Conservation (phyloP, 1,284 basidiomycete species). For the Puccinia coronata region DNA sequence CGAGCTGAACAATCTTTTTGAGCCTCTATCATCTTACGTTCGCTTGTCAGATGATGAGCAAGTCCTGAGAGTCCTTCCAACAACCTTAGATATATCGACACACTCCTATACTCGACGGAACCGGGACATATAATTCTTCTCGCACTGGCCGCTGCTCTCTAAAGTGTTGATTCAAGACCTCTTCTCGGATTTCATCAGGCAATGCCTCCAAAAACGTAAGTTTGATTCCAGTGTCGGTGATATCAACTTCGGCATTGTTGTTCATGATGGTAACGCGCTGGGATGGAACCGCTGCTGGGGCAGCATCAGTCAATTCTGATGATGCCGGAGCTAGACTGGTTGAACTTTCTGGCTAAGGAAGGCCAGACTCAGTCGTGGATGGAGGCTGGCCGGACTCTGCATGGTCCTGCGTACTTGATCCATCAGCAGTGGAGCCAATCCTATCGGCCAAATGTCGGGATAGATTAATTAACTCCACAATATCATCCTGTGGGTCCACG, state of each 20-base stretch:
- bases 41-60: constrained; percentile 47
- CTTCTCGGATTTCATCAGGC: constrained; percentile 97
- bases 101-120: too few species aligned
- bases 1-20: constrained; percentile 45
- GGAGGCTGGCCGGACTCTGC: constrained; percentile 53
- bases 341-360: too few species aligned
- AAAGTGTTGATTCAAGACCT: constrained; percentile 95
- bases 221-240: constrained; percentile 97
- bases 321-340: too few species aligned
- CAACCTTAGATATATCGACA: constrained; percentile 44
- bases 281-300: too few species aligned
- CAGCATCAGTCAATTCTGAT: too few species aligned
- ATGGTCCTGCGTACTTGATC: constrained; percentile 49
- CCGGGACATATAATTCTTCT: constrained; percentile 68
- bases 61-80: constrained; percentile 44
- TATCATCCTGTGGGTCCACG: constrained; percentile 52
- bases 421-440: constrained; percentile 54
- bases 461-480: constrained; percentile 54
- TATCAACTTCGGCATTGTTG: constrained; percentile 91
- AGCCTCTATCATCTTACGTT: constrained; percentile 48
- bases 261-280: constrained; percentile 79
- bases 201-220: constrained; percentile 96
- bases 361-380: constrained; percentile 51
- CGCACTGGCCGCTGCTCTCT: constrained; percentile 64
- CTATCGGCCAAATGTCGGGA: constrained; percentile 56